These are phyloP conservation scores for Boletus reticuloceps DNA, from an alignment of 768 basidiomycete genomes.

Conservation along the genomic window DNA sequence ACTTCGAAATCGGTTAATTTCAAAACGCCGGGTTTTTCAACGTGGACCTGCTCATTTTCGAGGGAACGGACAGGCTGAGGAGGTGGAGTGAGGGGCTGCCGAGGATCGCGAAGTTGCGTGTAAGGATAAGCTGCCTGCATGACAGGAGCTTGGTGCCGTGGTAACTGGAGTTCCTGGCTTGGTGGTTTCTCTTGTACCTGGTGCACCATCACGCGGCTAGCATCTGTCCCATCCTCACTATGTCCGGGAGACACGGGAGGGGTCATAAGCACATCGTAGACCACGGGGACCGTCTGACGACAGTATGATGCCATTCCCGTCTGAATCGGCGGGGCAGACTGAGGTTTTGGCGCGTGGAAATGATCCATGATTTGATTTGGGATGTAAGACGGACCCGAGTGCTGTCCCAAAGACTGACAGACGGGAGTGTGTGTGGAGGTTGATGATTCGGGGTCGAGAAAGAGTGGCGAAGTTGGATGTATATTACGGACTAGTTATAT, in stretches of 20 bases:
- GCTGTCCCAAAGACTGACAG: background rate
- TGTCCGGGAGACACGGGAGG: constrained; percentile 65
- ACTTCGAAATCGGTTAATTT: constrained; percentile 80
- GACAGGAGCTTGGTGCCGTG: constrained; percentile 1
- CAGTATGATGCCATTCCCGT: constrained; percentile 21
- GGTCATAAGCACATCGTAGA: constrained; percentile 62
- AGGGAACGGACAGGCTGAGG: constrained; percentile 49
- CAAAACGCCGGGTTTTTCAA: constrained; percentile 53
- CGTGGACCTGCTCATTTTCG: constrained; percentile 68
- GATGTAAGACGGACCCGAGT: background rate
- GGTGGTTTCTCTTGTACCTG: constrained; percentile 16
- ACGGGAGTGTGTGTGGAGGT: background rate
- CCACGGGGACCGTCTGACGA: constrained; percentile 42
- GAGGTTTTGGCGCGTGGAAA: constrained; percentile 21
- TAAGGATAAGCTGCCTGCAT: constrained; percentile 7
- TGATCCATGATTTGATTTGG: constrained; percentile 24
- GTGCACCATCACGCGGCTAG: constrained; percentile 10
- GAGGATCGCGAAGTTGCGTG: constrained; percentile 8
- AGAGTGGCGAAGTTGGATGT: background rate
- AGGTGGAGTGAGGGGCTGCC: constrained; percentile 28
- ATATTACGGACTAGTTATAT: constrained; percentile 7
- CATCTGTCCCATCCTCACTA: constrained; percentile 38
- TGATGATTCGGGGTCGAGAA: background rate
- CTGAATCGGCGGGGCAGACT: constrained; percentile 9
- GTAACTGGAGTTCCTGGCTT: constrained; percentile 7